phyloP scores from a whole-genome alignment of 805 yeast species.

The Candida glaebosa region DNA sequence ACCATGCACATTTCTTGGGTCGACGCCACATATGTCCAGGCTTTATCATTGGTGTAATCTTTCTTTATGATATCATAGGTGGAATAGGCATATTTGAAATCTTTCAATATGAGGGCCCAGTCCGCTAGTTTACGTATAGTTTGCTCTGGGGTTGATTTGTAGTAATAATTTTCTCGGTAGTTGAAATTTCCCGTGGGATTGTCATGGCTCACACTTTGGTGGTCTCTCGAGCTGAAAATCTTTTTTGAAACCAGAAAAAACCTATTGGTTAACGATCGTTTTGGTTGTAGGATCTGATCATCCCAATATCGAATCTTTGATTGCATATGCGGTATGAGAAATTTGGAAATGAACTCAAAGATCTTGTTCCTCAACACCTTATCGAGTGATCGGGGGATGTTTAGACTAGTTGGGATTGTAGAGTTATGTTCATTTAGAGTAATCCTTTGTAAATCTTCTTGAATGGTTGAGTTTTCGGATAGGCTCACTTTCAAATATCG shows the following conservation, averaged over 20 bases:
- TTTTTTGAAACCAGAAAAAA: constrained; percentile 64
- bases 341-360: constrained; percentile 46
- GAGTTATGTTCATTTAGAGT: constrained; percentile 18
- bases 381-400: constrained; percentile 38
- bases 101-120: constrained; percentile 88
- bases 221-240: constrained; percentile 39
- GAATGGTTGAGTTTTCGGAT: constrained; percentile 41
- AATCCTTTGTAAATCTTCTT: constrained; percentile 45
- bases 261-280: constrained; percentile 72
- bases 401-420: constrained; percentile 8
- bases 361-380: constrained; percentile 36
- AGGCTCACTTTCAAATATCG: constrained; percentile 11
- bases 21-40: constrained; percentile 78
- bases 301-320: constrained; percentile 78
- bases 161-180: constrained; percentile 53
- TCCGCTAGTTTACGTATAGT: constrained; percentile 81
- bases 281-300: constrained; percentile 72
- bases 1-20: constrained; percentile 86
- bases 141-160: constrained; percentile 64
- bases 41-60: constrained; percentile 73
- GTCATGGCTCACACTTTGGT: constrained; percentile 6
- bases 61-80: constrained; percentile 80
- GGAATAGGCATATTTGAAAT: constrained; percentile 77
- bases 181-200: constrained; percentile 34
- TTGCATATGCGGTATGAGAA: constrained; percentile 81